Evolutionary conservation across 441 rosid species (phyloP).

Genomic region (Metrosideros polymorpha): DNA sequence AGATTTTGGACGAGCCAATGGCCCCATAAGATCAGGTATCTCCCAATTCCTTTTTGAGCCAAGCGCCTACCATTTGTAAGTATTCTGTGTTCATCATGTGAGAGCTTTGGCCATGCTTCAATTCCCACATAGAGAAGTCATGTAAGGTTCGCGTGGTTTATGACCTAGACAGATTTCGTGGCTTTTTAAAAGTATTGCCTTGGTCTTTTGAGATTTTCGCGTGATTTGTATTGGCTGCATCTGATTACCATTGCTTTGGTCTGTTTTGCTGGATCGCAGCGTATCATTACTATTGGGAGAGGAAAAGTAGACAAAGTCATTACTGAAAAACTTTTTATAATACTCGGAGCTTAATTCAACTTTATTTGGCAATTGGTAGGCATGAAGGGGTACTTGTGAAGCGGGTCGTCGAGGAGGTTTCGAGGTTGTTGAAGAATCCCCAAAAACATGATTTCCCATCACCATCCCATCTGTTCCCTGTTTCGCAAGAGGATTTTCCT

Average conservation of each 20-base stretch:
- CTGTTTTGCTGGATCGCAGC: no score
- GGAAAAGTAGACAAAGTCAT: no score
- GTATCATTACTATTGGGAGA: no score
- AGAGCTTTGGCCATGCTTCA: neutral
- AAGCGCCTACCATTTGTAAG: no score
- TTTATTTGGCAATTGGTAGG: neutral
- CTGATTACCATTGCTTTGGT: neutral
- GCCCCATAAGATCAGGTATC: no score
- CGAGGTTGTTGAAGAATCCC: neutral
- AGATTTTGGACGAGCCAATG: no score
- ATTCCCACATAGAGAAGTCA: neutral
- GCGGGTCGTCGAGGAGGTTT: neutral
- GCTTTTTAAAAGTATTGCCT: neutral
- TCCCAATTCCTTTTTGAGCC: no score
- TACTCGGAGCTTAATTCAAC: neutral
- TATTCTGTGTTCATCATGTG: neutral
- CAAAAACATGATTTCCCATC: neutral
- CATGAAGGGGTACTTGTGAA: neutral
- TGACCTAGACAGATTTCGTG: neutral
- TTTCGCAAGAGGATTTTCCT: no score
- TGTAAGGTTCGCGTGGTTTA: neutral
- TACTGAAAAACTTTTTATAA: neutral
- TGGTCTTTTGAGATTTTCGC: neutral
- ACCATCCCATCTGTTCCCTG: no score
- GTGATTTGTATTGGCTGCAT: neutral